Percentiles rank a stretch among this genome's conserved stretches.
Conservation (phyloP, 2,329 filamentous ascomycete species). For the Xylariaceae sp. region DNA sequence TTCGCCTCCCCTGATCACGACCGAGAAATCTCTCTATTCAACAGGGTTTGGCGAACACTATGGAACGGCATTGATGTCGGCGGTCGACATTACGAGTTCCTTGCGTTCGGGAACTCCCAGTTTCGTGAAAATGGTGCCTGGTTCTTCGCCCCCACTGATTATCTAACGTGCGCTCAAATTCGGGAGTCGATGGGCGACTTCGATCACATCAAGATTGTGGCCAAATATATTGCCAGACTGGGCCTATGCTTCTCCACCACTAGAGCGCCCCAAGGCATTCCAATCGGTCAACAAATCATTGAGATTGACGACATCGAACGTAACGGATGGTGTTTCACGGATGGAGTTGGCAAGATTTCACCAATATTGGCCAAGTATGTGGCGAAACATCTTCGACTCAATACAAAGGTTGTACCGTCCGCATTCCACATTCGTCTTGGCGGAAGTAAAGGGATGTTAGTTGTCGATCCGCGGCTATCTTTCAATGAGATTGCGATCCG, state of each 20-base stretch:
- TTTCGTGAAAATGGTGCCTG: conserved; percentile 89
- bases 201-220: conserved; percentile 73
- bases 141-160: conserved; percentile 74
- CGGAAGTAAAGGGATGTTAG: conserved; percentile 86
- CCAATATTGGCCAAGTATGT: conserved; percentile 69
- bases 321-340: conserved; percentile 72
- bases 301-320: conserved; percentile 68
- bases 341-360: conserved; percentile 94
- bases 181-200: conserved; percentile 86
- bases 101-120: conserved; percentile 94
- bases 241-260: conserved; percentile 98
- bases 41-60: conserved; percentile 67
- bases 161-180: conserved; percentile 70
- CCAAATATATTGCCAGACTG: conserved; percentile 82
- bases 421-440: conserved; percentile 90
- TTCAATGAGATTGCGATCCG: conserved; percentile 72
- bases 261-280: conserved; percentile 62
- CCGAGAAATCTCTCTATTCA: conserved; percentile 67
- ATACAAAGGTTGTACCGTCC: conserved; percentile 61
- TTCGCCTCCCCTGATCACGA: conserved; percentile 49
- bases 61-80: conserved; percentile 78
- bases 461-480: conserved; percentile 65
- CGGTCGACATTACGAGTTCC: conserved; percentile 77
- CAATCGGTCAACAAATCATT: conserved; percentile 52
- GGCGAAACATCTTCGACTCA: conserved; percentile 62